A percentile compares a stretch with the other conserved stretches of the same genome.
Conservation (phyloP, 768 basidiomycete species). For the Lenzites betulinus region DNA sequence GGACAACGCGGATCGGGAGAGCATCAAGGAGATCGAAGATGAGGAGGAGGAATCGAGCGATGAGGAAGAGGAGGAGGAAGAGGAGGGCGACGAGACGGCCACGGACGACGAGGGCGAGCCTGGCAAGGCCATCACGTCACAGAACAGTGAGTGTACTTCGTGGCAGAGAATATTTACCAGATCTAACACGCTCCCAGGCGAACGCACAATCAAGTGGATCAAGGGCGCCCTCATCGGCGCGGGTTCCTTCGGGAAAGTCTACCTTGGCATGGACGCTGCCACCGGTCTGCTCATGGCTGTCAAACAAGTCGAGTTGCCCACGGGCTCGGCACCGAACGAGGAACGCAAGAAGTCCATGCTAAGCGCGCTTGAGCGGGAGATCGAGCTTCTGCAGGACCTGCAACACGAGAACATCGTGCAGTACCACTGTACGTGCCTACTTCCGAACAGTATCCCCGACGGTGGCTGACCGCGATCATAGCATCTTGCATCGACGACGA, state of each 20-base stretch:
- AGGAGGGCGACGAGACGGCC: slow-evolving; percentile 40
- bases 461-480: slow-evolving; percentile 33
- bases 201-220: slow-evolving; percentile 85
- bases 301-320: slow-evolving; percentile 93
- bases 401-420: slow-evolving; percentile 98
- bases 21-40: slow-evolving; percentile 41
- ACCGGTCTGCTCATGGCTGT: slow-evolving; percentile 94
- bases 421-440: slow-evolving; percentile 77
- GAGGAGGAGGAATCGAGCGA: slow-evolving; percentile 40
- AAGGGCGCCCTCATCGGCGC: slow-evolving; percentile 95
- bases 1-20: slow-evolving; percentile 40
- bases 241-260: slow-evolving; percentile 94
- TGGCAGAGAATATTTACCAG: neutral
- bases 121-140: slow-evolving; percentile 55
- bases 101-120: slow-evolving; percentile 49
- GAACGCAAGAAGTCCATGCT: slow-evolving; percentile 95
- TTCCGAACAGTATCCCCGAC: neutral
- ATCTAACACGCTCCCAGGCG: slow-evolving; percentile 37
- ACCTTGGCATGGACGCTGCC: slow-evolving; percentile 92
- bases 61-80: slow-evolving; percentile 51
- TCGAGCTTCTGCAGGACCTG: slow-evolving; percentile 88
- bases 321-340: slow-evolving; percentile 80
- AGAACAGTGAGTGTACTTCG: slow-evolving; percentile 44
- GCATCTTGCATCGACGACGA: slow-evolving; percentile 94
- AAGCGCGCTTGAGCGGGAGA: slow-evolving; percentile 88